Percentiles rank a stretch among this genome's conserved stretches.
These are phyloP conservation scores for Amyloporia xantha DNA, from an alignment of 768 basidiomycete genomes.

Conservation along the genomic window DNA sequence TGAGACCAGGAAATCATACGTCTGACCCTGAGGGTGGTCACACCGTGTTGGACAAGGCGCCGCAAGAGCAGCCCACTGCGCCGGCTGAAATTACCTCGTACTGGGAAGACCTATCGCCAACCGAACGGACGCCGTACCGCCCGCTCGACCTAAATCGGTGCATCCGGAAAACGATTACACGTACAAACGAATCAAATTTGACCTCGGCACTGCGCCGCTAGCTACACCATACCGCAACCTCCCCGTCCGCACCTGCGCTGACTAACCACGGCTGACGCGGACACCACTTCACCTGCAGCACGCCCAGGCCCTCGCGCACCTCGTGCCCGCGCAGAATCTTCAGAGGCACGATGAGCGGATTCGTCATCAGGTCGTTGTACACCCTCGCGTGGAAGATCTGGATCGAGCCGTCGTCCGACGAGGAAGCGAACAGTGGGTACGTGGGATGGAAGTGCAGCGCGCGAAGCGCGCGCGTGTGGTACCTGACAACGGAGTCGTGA, in stretches of 20 bases:
- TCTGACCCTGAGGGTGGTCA: too few relatives aligned
- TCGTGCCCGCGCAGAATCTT: slow-evolving; percentile 94
- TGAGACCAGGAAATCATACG: too few relatives aligned
- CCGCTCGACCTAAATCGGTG: too few relatives aligned
- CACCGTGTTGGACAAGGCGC: too few relatives aligned
- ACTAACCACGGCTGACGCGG: slow-evolving; percentile 88
- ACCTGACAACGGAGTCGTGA: slow-evolving; percentile 39
- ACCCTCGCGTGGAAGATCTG: slow-evolving; percentile 96
- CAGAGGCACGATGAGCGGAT: slow-evolving; percentile 94
- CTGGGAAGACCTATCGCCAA: too few relatives aligned
- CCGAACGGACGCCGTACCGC: too few relatives aligned
- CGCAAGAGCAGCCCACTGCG: too few relatives aligned
- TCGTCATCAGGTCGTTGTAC: slow-evolving; percentile 92
- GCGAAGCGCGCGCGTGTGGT: slow-evolving; percentile 90
- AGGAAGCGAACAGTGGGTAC: slow-evolving; percentile 93
- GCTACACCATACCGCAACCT: slow-evolving; percentile 83
- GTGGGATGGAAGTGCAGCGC: slow-evolving; percentile 89
- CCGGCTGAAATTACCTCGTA: too few relatives aligned
- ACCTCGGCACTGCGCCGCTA: too few relatives aligned
- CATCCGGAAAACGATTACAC: too few relatives aligned
- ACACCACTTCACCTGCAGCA: slow-evolving; percentile 88
- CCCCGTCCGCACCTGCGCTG: slow-evolving; percentile 89
- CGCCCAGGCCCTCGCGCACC: slow-evolving; percentile 81
- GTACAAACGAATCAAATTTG: too few relatives aligned
- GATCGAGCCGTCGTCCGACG: slow-evolving; percentile 94